phyloP scores from a whole-genome alignment of 345 rosid genomes.

The Capsella bursapastoris region DNA sequence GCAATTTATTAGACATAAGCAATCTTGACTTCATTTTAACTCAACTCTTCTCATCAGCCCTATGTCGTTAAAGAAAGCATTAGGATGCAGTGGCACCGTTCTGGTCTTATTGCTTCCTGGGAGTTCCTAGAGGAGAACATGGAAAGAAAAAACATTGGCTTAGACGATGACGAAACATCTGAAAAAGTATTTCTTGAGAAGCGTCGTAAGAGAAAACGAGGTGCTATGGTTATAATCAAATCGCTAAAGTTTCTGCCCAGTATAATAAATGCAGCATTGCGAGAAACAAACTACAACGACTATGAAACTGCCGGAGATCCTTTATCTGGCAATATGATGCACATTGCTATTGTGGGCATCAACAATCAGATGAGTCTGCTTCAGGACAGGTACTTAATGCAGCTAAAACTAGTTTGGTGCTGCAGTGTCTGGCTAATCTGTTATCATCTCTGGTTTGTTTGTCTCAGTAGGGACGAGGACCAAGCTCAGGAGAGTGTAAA shows the following conservation, averaged over 20 bases:
- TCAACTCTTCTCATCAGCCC: constrained; percentile 61
- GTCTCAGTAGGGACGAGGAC: constrained; percentile 90
- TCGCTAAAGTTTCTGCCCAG: constrained; percentile 81
- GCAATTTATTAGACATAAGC: constrained; percentile 21
- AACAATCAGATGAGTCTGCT: constrained; percentile 97
- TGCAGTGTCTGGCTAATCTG: constrained; percentile 29
- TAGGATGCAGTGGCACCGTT: constrained; percentile 98
- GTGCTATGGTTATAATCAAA: constrained; percentile 91
- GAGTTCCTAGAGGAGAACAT: constrained; percentile 91
- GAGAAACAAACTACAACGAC: constrained; percentile 66
- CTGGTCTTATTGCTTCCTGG: constrained; percentile 97
- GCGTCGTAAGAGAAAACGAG: constrained; percentile 79
- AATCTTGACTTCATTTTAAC: constrained; percentile 35
- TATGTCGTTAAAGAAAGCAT: constrained; percentile 90
- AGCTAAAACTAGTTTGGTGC: neutral
- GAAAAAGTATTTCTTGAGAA: constrained; percentile 63
- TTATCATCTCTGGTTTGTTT: constrained; percentile 16
- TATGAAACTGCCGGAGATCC: constrained; percentile 53
- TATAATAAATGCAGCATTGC: constrained; percentile 68
- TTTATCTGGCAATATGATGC: constrained; percentile 87
- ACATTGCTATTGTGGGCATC: constrained; percentile 88
- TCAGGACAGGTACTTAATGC: constrained; percentile 78
- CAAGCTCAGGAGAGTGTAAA: constrained; percentile 94
- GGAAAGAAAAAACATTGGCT: constrained; percentile 56
- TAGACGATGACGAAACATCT: constrained; percentile 54